These are phyloP conservation scores for Tilletia setariae DNA, from an alignment of 1,284 basidiomycete genomes.

Conservation along the genomic window DNA sequence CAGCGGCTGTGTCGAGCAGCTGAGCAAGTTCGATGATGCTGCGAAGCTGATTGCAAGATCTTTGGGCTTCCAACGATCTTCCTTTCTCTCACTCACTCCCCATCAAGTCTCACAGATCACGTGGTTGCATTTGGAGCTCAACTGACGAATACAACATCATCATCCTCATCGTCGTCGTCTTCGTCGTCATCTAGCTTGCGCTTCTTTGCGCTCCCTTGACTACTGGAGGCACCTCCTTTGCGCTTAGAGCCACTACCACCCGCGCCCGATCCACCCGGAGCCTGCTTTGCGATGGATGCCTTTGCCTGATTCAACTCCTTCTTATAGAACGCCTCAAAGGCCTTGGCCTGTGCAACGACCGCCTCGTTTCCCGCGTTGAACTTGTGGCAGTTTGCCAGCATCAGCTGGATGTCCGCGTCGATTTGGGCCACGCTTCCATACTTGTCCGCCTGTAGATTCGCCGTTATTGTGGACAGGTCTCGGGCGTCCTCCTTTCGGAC, in stretches of 20 bases:
- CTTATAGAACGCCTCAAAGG: slow-evolving; percentile 54
- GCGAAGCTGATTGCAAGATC: too few relatives aligned
- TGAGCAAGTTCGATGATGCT: too few relatives aligned
- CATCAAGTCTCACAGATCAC: too few relatives aligned
- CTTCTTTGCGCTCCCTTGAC: neutral
- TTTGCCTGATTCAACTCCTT: slow-evolving; percentile 30
- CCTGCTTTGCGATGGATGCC: neutral
- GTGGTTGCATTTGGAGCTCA: too few relatives aligned
- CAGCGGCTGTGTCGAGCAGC: too few relatives aligned
- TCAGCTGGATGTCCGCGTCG: slow-evolving; percentile 76
- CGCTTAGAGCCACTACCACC: neutral
- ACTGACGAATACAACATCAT: too few relatives aligned
- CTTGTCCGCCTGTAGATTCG: slow-evolving; percentile 76
- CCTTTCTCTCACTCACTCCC: too few relatives aligned
- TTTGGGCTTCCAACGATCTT: too few relatives aligned
- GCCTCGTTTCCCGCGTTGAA: slow-evolving; percentile 80
- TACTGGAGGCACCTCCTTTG: neutral
- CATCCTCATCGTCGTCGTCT: neutral
- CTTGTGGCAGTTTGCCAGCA: slow-evolving; percentile 76
- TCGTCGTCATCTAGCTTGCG: neutral
- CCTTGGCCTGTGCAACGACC: slow-evolving; percentile 61
- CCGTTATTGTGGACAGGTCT: slow-evolving; percentile 77
- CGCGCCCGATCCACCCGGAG: neutral
- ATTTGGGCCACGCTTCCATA: slow-evolving; percentile 74
- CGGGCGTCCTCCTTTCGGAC: slow-evolving; percentile 80